Percentiles rank a stretch among this genome's conserved stretches.
Evolutionary conservation across 2,329 filamentous ascomycete species (phyloP).

Genomic region (Cladosporium phlei): DNA sequence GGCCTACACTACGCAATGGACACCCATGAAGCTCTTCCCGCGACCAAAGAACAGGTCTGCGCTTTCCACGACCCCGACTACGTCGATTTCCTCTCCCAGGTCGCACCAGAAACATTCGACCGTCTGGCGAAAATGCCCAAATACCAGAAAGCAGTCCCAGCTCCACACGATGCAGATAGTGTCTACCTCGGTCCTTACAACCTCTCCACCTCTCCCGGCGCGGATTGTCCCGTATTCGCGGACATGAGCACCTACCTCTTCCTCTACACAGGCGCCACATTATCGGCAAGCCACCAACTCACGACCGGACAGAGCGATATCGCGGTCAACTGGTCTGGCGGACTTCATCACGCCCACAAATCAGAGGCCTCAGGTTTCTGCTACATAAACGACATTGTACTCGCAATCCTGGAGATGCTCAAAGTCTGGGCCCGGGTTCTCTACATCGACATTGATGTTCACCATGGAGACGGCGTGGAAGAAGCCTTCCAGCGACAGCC

Average conservation of each 20-base stretch:
- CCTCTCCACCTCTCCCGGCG: constrained; percentile 54
- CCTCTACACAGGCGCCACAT: constrained; percentile 79
- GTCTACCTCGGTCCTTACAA: constrained; percentile 60
- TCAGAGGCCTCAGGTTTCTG: constrained; percentile 93
- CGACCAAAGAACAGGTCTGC: constrained; percentile 78
- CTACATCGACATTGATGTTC: constrained; percentile 89
- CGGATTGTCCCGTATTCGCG: constrained; percentile 95
- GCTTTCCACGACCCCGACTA: constrained; percentile 85
- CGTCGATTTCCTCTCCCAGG: constrained; percentile 66
- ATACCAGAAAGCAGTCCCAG: constrained; percentile 37
- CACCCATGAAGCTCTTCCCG: constrained; percentile 74
- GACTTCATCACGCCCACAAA: constrained; percentile 91
- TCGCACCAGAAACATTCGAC: constrained; percentile 31
- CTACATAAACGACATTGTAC: constrained; percentile 96
- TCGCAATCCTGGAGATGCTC: constrained; percentile 81
- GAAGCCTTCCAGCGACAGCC: constrained; percentile 85
- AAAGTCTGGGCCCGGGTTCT: constrained; percentile 75
- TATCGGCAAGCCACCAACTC: constrained; percentile 85
- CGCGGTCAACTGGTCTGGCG: constrained; percentile 95
- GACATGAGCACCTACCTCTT: constrained; percentile 92
- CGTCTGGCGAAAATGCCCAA: constrained; percentile 47
- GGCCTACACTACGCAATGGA: constrained; percentile 96
- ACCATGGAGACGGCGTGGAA: constrained; percentile 83
- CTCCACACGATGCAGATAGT: constrained; percentile 38
- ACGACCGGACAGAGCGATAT: constrained; percentile 84